phyloP scores from a whole-genome alignment of 768 basidiomycete species.

The Leccinellum albellum region DNA sequence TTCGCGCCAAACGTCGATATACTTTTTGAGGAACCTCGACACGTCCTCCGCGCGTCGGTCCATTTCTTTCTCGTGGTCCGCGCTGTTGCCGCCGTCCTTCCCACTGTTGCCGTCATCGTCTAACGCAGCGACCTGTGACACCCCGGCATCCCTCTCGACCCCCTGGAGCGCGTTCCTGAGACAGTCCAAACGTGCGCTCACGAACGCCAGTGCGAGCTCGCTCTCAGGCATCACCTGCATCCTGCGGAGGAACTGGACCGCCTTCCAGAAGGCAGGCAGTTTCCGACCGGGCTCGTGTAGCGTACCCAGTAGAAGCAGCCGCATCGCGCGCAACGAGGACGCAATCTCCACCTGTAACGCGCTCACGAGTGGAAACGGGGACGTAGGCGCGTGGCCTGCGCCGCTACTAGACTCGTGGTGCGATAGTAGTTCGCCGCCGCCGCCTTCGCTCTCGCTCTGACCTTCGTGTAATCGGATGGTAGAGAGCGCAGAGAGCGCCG shows the following conservation, averaged over 20 bases:
- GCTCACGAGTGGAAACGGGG: conserved; percentile 29
- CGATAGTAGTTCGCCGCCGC: conserved; percentile 27
- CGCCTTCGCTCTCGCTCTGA: background rate
- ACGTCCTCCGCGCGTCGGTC: conserved; percentile 69
- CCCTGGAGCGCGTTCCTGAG: conserved; percentile 56
- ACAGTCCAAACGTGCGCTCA: conserved; percentile 66
- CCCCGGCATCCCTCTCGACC: conserved; percentile 40
- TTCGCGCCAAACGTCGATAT: conserved; percentile 89
- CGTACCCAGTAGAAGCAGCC: conserved; percentile 70
- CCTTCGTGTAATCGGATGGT: conserved; percentile 33
- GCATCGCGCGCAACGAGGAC: conserved; percentile 62
- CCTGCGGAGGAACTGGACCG: conserved; percentile 80
- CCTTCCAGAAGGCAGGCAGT: conserved; percentile 86
- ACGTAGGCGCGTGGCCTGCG: conserved; percentile 24
- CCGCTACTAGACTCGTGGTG: conserved; percentile 33
- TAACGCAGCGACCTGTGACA: conserved; percentile 28
- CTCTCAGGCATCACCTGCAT: conserved; percentile 71
- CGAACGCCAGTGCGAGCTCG: conserved; percentile 83
- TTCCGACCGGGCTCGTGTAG: conserved; percentile 81
- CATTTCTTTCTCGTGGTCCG: conserved; percentile 40
- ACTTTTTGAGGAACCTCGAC: conserved; percentile 75
- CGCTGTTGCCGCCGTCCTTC: conserved; percentile 19
- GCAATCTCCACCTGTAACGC: conserved; percentile 67
- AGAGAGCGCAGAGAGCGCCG: conserved; percentile 40
- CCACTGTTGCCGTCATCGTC: conserved; percentile 1